These are phyloP conservation scores for Leptodermis oblonga DNA, from an alignment of 257 asterid genomes.

Conservation along the genomic window DNA sequence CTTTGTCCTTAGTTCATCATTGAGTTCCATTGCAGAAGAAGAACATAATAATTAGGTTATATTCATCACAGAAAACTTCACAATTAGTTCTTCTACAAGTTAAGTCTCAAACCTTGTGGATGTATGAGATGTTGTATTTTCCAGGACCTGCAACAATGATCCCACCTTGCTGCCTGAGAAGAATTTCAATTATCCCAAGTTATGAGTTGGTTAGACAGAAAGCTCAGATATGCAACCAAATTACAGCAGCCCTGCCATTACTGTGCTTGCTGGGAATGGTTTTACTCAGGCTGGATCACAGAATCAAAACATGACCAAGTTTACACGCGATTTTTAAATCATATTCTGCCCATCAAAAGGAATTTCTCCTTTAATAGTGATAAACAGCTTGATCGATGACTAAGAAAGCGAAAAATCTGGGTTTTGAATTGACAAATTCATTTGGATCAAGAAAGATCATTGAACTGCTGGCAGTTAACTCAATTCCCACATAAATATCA, in stretches of 20 bases:
- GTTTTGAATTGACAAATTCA: background rate
- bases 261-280: background rate
- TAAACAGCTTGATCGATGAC: background rate
- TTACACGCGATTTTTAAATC: background rate
- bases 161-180: conserved; percentile 93
- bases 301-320: background rate
- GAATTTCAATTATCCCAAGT: conserved; percentile 4
- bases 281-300: background rate
- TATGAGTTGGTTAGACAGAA: background rate
- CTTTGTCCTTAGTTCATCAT: conserved; percentile 62
- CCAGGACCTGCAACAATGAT: conserved; percentile 94
- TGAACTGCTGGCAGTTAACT: background rate
- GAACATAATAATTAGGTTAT: background rate
- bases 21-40: no score
- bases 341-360: background rate
- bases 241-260: background rate
- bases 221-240: background rate
- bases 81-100: background rate
- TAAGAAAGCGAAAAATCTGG: background rate
- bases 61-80: background rate
- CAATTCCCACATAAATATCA: background rate
- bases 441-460: background rate
- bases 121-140: conserved; percentile 62
- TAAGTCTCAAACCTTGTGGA: conserved; percentile 61
- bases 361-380: background rate